Base-by-base conservation (phyloP, 345 rosid genomes). In the Mercurialis annua region DNA sequence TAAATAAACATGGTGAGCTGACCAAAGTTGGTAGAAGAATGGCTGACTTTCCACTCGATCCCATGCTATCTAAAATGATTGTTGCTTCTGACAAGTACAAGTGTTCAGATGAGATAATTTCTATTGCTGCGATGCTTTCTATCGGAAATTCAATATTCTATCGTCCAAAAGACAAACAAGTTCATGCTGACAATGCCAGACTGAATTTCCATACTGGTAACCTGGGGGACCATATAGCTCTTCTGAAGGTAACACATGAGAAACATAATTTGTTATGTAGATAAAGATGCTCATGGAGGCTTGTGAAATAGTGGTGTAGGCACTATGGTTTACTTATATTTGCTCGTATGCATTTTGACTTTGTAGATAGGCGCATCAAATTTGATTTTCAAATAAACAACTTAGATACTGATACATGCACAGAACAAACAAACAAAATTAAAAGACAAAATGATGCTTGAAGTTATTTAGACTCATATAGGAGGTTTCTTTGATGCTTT, bases 21-120 rank as follows among this genome's bases (percentile, higher is more conserved):
- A 94, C 99, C 36, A 94, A 94, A 76, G 89, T 83, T 71, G 99
- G 99, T 53, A 77, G 96, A 73, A 81, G 91, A 68, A 94, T 94
- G 99, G 96, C 99, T 12, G 98, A 94, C 72, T 91, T 94, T 49
- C 99, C 99, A 7, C 86, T 91, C 66, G 98, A 91, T 72, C 99
- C 99, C 1, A 94, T 86, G 98, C 78, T 83, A 36, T 89, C 98
- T 18, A 91, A 91, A 71, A 87, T 84, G 92, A 91, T 94, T 38
- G 98, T 89, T 77, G 98, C 90, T 68, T 91, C 96, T 24, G 98
- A 91, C 69, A 86, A 87, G 70, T 84, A 83, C 72, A 85, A 89
- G 79, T 94, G 99, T 76, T 91, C 98, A 0, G 96, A 94, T 60
- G 97, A 94, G 80, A 70, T 89, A 54, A 91, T 94, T 65, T 85